A percentile compares a stretch with the other conserved stretches of the same genome.
phyloP scores from a whole-genome alignment of 2,329 filamentous ascomycete species.

The Malbranchea cinnamomea region DNA sequence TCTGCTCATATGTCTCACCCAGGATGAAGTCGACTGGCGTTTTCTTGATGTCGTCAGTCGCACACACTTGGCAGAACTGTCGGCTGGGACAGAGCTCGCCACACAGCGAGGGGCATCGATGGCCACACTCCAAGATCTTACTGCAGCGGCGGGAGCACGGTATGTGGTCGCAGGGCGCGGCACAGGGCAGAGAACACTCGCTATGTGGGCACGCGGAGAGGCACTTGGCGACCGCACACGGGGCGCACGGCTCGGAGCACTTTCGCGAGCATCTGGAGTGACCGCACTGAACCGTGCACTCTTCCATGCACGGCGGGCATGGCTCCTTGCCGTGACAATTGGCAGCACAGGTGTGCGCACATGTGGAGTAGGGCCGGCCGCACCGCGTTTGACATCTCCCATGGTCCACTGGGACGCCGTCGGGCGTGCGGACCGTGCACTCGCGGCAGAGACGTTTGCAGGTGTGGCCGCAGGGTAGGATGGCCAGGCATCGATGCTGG shows the following conservation, averaged over 20 bases:
- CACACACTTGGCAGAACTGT: conserved; percentile 43
- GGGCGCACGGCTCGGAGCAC: conserved; percentile 46
- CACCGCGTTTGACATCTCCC: neutral
- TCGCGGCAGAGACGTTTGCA: conserved; percentile 36
- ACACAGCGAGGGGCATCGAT: conserved; percentile 51
- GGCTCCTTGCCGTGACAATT: conserved; percentile 4
- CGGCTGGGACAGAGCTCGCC: conserved; percentile 44
- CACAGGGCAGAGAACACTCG: conserved; percentile 41
- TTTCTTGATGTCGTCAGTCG: conserved; percentile 27
- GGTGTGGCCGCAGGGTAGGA: conserved; percentile 42
- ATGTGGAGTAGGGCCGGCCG: conserved; percentile 3
- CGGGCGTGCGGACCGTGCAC: too few relatives aligned
- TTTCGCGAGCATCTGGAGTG: conserved; percentile 41
- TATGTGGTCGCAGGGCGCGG: conserved; percentile 51
- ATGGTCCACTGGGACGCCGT: too few relatives aligned
- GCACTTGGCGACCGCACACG: conserved; percentile 43
- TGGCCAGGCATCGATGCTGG: conserved; percentile 28
- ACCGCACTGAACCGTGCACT: conserved; percentile 42
- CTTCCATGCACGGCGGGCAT: conserved; percentile 7
- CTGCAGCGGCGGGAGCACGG: conserved; percentile 49
- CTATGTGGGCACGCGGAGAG: conserved; percentile 41
- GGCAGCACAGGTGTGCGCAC: conserved; percentile 4
- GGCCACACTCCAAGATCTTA: conserved; percentile 40
- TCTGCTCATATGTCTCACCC: conserved; percentile 39
- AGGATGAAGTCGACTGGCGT: conserved; percentile 42